These are phyloP conservation scores for Chlorella sp. DNA, from an alignment of 139 green algal species.

Conservation along the genomic window DNA sequence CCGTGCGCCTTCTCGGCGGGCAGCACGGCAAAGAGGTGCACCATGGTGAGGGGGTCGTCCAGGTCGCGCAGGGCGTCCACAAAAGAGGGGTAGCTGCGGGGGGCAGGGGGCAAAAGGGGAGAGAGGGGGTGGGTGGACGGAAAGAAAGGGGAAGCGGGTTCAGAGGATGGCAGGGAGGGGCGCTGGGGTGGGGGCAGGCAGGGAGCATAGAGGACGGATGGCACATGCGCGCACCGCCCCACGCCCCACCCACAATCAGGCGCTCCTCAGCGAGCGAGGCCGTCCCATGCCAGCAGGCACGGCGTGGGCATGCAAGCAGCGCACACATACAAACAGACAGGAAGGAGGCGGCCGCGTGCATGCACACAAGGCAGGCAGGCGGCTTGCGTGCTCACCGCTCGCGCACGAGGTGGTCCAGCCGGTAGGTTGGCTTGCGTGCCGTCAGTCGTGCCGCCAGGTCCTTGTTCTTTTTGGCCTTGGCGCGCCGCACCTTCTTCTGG, in stretches of 20 bases:
- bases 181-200: neutral
- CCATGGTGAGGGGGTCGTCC: constrained; percentile 96
- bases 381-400: constrained; percentile 88
- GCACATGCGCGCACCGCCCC: neutral
- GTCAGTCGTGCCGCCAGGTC: constrained; percentile 76
- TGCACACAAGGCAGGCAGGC: too few relatives aligned
- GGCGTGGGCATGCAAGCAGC: neutral
- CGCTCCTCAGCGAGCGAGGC: neutral
- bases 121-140: neutral
- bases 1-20: constrained; percentile 66
- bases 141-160: neutral
- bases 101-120: too few relatives aligned
- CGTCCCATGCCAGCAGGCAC: neutral
- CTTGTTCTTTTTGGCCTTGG: constrained; percentile 79
- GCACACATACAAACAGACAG: too few relatives aligned
- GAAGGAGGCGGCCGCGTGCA: too few relatives aligned
- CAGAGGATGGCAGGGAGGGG: neutral
- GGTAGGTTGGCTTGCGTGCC: constrained; percentile 73
- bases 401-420: constrained; percentile 94
- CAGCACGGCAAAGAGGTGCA: constrained; percentile 96
- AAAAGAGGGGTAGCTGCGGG: constrained; percentile 94
- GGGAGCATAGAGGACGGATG: too few relatives aligned
- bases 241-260: neutral
- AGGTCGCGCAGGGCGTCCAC: constrained; percentile 97
- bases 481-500: constrained; percentile 64